Conservation (phyloP, 495 filamentous ascomycete species). For the Filosporella fistucella region DNA sequence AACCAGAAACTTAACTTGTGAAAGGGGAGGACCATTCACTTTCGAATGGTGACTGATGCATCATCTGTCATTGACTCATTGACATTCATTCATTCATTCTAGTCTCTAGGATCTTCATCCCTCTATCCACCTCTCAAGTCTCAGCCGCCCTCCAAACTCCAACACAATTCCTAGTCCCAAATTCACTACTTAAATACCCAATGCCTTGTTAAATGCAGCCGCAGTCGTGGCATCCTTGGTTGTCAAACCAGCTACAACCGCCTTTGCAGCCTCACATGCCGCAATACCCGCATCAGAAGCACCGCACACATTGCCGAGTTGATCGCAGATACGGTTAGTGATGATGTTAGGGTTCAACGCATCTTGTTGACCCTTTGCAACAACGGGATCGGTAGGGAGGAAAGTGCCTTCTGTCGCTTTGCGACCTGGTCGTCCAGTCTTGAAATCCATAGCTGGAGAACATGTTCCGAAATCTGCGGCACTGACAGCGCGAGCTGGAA, state of each 20-base stretch:
- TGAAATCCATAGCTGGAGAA: constrained; percentile 48
- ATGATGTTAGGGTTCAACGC: constrained; percentile 60
- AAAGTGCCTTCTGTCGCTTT: constrained; percentile 46
- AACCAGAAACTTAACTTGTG: no score
- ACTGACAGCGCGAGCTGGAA: neutral
- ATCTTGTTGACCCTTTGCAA: constrained; percentile 43
- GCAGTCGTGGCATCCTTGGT: constrained; percentile 26
- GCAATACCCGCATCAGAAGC: constrained; percentile 35
- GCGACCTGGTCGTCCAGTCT: constrained; percentile 38
- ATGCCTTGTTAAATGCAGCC: constrained; percentile 24
- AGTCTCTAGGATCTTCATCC: no score
- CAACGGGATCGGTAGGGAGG: constrained; percentile 40
- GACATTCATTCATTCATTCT: neutral
- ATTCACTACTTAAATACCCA: constrained; percentile 21
- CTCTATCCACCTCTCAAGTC: neutral
- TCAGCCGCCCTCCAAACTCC: neutral
- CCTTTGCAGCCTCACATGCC: constrained; percentile 34
- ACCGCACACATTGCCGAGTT: constrained; percentile 38
- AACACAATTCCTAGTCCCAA: no score
- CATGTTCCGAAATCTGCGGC: constrained; percentile 38
- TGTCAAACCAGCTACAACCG: constrained; percentile 20
- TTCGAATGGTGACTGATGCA: no score
- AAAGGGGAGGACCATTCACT: no score
- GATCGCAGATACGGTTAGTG: constrained; percentile 57
- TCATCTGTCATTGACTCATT: neutral